phyloP scores from a whole-genome alignment of 805 yeast genomes.

The Saccharomycopsis malanga region DNA sequence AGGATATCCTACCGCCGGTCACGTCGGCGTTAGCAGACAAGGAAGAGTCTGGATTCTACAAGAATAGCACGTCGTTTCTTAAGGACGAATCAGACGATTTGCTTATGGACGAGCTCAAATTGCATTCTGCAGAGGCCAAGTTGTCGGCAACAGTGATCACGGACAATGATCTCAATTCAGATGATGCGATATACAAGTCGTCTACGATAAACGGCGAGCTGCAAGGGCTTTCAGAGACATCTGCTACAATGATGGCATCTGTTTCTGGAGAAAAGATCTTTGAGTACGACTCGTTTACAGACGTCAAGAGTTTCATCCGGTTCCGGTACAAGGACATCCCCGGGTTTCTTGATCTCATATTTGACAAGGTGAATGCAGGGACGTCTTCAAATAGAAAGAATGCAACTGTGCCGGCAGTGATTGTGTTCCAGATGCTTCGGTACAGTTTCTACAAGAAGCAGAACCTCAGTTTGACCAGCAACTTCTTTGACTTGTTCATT shows the following conservation, averaged over 20 bases:
- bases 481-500: conserved; percentile 42
- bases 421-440: conserved; percentile 62
- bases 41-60: conserved; percentile 49
- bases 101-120: conserved; percentile 6
- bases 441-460: conserved; percentile 54
- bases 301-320: conserved; percentile 47
- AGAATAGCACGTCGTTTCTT: not conserved
- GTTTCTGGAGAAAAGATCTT: conserved; percentile 7
- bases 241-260: not conserved
- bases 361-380: conserved; percentile 44
- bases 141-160: conserved; percentile 2
- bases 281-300: conserved; percentile 2
- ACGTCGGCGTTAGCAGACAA: too few relatives aligned
- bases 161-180: conserved; percentile 1
- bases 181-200: conserved; percentile 8
- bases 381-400: conserved; percentile 39
- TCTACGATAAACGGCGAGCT: not conserved
- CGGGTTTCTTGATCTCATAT: conserved; percentile 57
- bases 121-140: conserved; percentile 5
- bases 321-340: conserved; percentile 64
- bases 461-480: conserved; percentile 49
- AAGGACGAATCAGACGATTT: not conserved
- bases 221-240: not conserved
- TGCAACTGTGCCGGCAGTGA: conserved; percentile 58
- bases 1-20: too few relatives aligned